phyloP scores from a whole-genome alignment of 345 rosid genomes.

The Cardamine resedifolia region DNA sequence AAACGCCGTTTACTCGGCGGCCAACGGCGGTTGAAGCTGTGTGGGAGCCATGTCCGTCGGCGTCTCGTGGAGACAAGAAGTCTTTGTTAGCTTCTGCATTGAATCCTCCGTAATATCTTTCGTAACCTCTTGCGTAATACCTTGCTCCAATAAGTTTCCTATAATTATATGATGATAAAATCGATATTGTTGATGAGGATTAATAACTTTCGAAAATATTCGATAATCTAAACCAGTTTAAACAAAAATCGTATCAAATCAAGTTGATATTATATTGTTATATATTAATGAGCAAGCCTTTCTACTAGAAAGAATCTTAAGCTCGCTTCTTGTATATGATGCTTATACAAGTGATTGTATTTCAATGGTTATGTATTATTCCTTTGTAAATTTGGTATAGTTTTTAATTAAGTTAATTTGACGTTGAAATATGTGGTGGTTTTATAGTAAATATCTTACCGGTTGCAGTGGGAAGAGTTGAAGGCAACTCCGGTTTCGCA shows the following conservation, averaged over 20 bases:
- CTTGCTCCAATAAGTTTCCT: constrained; percentile 81
- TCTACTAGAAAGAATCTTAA: too few relatives aligned
- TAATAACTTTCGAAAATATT: not conserved
- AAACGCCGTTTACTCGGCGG: constrained; percentile 37
- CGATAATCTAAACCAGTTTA: not conserved
- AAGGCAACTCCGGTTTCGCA: constrained; percentile 67
- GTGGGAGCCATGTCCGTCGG: constrained; percentile 76
- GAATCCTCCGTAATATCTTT: constrained; percentile 39
- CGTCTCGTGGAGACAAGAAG: constrained; percentile 65
- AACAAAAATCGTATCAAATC: too few relatives aligned
- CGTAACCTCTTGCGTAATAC: constrained; percentile 54
- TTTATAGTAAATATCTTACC: constrained; percentile 33
- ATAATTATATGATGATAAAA: not conserved
- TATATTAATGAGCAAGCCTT: too few relatives aligned
- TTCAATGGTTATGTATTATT: not conserved
- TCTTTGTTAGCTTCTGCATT: constrained; percentile 46
- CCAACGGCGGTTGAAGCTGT: constrained; percentile 72
- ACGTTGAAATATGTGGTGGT: too few relatives aligned
- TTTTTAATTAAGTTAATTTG: too few relatives aligned
- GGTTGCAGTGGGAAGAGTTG: constrained; percentile 66
- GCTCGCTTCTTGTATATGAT: not conserved
- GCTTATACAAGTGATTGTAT: too few relatives aligned
- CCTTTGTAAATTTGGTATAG: too few relatives aligned
- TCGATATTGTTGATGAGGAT: not conserved
- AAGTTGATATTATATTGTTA: too few relatives aligned